phyloP scores from a whole-genome alignment of 2,329 filamentous ascomycete genomes.

The Penicillium verrucosum region DNA sequence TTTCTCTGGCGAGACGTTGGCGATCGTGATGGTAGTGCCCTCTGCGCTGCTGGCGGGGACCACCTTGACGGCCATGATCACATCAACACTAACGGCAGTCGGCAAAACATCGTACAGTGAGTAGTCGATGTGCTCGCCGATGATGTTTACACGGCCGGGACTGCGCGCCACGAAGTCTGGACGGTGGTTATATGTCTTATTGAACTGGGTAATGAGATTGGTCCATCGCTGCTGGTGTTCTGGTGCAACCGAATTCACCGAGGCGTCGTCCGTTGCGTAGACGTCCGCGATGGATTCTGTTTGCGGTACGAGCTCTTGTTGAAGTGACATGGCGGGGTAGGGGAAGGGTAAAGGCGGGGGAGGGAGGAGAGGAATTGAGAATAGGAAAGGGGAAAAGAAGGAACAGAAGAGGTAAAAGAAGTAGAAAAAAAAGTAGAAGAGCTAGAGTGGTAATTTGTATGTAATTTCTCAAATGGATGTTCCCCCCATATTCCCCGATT shows the following conservation, averaged over 20 bases:
- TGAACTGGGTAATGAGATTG: conserved; percentile 67
- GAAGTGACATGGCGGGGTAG: conserved; percentile 38
- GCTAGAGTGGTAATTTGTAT: not conserved
- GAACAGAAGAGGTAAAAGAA: not conserved
- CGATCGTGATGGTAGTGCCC: conserved; percentile 67
- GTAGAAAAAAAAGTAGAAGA: not conserved
- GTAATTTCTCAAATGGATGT: not conserved
- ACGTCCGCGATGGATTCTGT: conserved; percentile 74
- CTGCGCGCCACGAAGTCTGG: conserved; percentile 84
- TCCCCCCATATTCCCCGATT: conserved; percentile 12
- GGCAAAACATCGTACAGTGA: conserved; percentile 93
- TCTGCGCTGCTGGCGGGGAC: conserved; percentile 38
- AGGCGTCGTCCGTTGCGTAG: conserved; percentile 75
- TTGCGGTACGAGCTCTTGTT: conserved; percentile 62
- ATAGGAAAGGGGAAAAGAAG: not conserved
- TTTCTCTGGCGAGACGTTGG: conserved; percentile 72
- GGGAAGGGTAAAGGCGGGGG: not conserved
- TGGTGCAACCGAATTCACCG: conserved; percentile 65
- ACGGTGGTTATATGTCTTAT: conserved; percentile 63
- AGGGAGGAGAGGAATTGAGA: not conserved
- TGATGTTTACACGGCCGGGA: conserved; percentile 94
- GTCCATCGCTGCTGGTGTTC: conserved; percentile 73
- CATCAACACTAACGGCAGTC: conserved; percentile 90
- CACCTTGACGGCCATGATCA: conserved; percentile 73
- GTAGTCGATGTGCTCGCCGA: conserved; percentile 99